Percentiles rank a stretch among this genome's conserved stretches.
phyloP scores from a whole-genome alignment of 768 basidiomycete genomes.

The Lactifluus echinatus region DNA sequence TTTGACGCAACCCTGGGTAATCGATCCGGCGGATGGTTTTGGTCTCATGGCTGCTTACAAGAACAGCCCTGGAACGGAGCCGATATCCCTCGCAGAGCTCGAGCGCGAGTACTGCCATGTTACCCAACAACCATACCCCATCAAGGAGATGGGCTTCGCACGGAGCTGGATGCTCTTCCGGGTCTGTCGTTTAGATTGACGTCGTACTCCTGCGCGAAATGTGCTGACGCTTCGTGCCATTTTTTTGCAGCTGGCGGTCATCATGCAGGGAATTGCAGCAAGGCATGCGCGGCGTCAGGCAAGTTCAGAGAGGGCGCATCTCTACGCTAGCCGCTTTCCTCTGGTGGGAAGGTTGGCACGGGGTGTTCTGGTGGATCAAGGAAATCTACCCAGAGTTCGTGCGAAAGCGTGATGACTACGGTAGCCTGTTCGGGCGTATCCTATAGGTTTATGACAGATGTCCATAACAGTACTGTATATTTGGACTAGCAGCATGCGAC shows the following conservation, averaged over 20 bases:
- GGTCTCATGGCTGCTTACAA: slow-evolving; percentile 39
- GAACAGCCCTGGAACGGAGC: slow-evolving; percentile 43
- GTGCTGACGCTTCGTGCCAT: slow-evolving; percentile 11
- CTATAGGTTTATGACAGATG: background rate
- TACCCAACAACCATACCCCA: slow-evolving; percentile 60
- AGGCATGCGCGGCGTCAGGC: slow-evolving; percentile 80
- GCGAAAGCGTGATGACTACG: slow-evolving; percentile 24
- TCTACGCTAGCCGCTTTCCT: slow-evolving; percentile 41
- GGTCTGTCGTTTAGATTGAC: slow-evolving; percentile 33
- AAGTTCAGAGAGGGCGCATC: slow-evolving; percentile 68
- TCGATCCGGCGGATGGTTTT: slow-evolving; percentile 38
- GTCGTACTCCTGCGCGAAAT: slow-evolving; percentile 14
- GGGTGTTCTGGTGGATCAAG: slow-evolving; percentile 47
- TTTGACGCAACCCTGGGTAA: slow-evolving; percentile 76
- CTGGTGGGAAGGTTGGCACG: slow-evolving; percentile 57
- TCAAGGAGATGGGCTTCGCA: slow-evolving; percentile 69
- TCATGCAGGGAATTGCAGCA: slow-evolving; percentile 86
- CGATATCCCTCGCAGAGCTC: slow-evolving; percentile 60
- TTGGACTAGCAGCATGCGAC: background rate
- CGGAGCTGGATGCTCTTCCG: slow-evolving; percentile 82
- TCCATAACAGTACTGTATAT: background rate
- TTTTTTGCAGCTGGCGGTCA: slow-evolving; percentile 55
- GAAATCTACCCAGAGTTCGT: slow-evolving; percentile 24
- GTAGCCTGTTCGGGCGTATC: background rate
- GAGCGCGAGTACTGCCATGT: slow-evolving; percentile 75